These are phyloP conservation scores for Primulina tabacum DNA, from an alignment of 257 asterid species.

Conservation along the genomic window DNA sequence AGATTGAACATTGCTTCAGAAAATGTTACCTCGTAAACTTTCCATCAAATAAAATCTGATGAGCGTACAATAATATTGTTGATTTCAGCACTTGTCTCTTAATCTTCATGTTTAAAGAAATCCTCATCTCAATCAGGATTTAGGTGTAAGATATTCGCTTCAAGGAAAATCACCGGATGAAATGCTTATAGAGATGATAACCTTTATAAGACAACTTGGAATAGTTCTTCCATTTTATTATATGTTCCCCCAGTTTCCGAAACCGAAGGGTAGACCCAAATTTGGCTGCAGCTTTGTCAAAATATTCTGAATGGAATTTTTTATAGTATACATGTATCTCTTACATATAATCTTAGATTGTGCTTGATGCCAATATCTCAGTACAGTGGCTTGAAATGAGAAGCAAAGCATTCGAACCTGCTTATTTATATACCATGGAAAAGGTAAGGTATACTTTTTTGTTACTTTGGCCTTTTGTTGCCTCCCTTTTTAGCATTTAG, in stretches of 20 bases:
- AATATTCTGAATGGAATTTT: constrained; percentile 17
- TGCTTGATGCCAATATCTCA: constrained; percentile 47
- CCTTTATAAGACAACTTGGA: not conserved
- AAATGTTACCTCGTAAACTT: constrained; percentile 3
- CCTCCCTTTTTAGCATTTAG: constrained; percentile 18
- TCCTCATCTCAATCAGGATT: not conserved
- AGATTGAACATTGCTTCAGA: constrained; percentile 12
- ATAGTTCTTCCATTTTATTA: not conserved
- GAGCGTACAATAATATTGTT: not conserved
- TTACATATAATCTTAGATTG: constrained; percentile 28
- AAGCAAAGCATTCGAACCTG: constrained; percentile 87
- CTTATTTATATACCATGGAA: constrained; percentile 78
- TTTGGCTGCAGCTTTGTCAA: constrained; percentile 17
- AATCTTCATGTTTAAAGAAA: not conserved
- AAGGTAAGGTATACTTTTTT: constrained; percentile 50
- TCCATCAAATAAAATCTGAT: not conserved
- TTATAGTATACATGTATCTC: constrained; percentile 7
- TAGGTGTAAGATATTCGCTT: constrained; percentile 7
- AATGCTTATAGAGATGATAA: not conserved
- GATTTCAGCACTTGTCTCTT: not conserved
- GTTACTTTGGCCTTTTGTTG: constrained; percentile 16
- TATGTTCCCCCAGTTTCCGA: constrained; percentile 13
- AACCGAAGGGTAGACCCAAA: constrained; percentile 9
- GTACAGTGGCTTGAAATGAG: constrained; percentile 95
- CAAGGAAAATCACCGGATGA: constrained; percentile 4